phyloP scores from a whole-genome alignment of 768 basidiomycete genomes.

The Leccinum pellstonianum region DNA sequence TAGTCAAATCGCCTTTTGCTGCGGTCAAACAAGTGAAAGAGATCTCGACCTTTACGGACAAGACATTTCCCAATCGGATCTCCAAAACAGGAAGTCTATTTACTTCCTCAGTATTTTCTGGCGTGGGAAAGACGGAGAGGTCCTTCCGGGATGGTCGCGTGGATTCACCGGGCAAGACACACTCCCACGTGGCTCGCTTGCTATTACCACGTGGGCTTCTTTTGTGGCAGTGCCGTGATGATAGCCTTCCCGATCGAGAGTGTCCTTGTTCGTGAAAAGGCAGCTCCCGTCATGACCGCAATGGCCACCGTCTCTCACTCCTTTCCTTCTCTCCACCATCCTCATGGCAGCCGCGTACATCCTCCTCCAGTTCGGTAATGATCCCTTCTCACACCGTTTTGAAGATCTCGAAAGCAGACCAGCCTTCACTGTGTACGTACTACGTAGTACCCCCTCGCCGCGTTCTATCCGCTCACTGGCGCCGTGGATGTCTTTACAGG shows the following conservation, averaged over 20 bases:
- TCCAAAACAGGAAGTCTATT: not conserved
- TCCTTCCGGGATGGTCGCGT: not conserved
- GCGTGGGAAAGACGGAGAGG: not conserved
- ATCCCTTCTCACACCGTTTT: slow-evolving; percentile 59
- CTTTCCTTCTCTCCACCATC: slow-evolving; percentile 23
- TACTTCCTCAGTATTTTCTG: not conserved
- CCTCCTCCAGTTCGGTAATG: slow-evolving; percentile 63
- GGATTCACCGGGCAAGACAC: slow-evolving; percentile 14
- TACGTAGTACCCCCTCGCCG: slow-evolving; percentile 2
- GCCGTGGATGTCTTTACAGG: slow-evolving; percentile 8
- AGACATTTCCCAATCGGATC: not conserved
- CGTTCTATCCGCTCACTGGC: slow-evolving; percentile 5
- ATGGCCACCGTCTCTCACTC: slow-evolving; percentile 11
- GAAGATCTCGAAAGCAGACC: slow-evolving; percentile 61
- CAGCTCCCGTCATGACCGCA: slow-evolving; percentile 9
- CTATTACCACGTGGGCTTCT: slow-evolving; percentile 32
- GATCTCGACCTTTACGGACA: not conserved
- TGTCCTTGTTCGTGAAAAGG: slow-evolving; percentile 42
- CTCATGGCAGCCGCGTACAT: slow-evolving; percentile 42
- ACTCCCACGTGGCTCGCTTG: slow-evolving; percentile 38
- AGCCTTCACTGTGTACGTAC: slow-evolving; percentile 67
- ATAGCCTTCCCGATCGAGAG: slow-evolving; percentile 39
- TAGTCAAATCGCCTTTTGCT: not conserved
- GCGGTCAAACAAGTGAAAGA: not conserved
- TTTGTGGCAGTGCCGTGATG: slow-evolving; percentile 32